Conservation (phyloP, 2,329 filamentous ascomycete species). For the Cladobotryum mycophilum region DNA sequence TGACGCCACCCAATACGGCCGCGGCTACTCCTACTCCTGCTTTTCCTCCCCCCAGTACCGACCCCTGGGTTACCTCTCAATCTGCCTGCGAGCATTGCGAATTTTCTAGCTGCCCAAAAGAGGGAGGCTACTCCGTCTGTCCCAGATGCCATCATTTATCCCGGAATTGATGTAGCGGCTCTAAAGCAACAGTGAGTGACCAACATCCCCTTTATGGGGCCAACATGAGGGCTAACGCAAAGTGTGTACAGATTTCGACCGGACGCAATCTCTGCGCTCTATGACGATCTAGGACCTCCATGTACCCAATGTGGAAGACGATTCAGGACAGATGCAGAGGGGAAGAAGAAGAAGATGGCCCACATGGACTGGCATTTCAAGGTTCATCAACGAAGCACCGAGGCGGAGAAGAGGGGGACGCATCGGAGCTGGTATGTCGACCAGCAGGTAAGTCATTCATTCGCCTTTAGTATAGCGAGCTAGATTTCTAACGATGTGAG, state of each 20-base stretch:
- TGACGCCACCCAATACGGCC: slow-evolving; percentile 31
- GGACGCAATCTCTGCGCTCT: slow-evolving; percentile 66
- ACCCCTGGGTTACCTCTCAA: slow-evolving; percentile 23
- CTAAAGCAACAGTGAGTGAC: slow-evolving; percentile 63
- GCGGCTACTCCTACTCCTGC: slow-evolving; percentile 30
- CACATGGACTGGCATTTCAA: slow-evolving; percentile 99
- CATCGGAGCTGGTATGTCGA: slow-evolving; percentile 95
- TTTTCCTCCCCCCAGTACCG: slow-evolving; percentile 22
- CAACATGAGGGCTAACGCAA: slow-evolving; percentile 11
- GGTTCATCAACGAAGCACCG: slow-evolving; percentile 81
- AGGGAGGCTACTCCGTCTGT: slow-evolving; percentile 17
- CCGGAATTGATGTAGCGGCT: slow-evolving; percentile 58
- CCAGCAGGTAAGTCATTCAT: slow-evolving; percentile 57
- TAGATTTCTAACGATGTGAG: slow-evolving; percentile 19
- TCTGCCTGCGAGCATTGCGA: slow-evolving; percentile 31
- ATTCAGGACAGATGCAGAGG: slow-evolving; percentile 70
- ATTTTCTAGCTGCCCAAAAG: slow-evolving; percentile 28
- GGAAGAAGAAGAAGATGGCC: slow-evolving; percentile 76
- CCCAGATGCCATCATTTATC: slow-evolving; percentile 38
- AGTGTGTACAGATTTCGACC: slow-evolving; percentile 56
- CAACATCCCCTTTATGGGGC: not conserved
- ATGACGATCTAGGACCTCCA: slow-evolving; percentile 76
- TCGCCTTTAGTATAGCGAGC: slow-evolving; percentile 2
- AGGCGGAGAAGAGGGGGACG: slow-evolving; percentile 78
- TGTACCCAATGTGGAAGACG: slow-evolving; percentile 89